phyloP scores from a whole-genome alignment of 306 rosid genomes.

The Spatholobus suberectus region DNA sequence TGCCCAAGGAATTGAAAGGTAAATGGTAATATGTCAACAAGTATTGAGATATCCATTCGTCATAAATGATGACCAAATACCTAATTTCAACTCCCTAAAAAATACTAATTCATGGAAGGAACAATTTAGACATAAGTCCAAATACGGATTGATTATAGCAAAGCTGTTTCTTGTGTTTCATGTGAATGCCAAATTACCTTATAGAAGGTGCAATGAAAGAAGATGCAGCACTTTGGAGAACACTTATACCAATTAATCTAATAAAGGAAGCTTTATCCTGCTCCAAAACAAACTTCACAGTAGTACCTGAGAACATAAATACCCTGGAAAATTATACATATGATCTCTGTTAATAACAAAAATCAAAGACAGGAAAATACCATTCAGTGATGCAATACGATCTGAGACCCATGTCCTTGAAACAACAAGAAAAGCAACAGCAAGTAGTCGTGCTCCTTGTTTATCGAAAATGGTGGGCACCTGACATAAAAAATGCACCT shows the following conservation, averaged over 20 bases:
- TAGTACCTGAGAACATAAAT: constrained; percentile 73
- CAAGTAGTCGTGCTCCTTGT: constrained; percentile 89
- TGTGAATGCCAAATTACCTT: constrained; percentile 57
- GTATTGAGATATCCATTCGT: not conserved
- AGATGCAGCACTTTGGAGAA: constrained; percentile 85
- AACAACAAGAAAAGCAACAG: constrained; percentile 81
- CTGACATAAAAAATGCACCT: constrained; percentile 47
- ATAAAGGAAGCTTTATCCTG: constrained; percentile 83
- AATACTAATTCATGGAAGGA: not conserved
- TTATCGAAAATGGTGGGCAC: constrained; percentile 78
- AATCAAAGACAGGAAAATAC: constrained; percentile 48
- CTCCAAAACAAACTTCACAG: constrained; percentile 84
- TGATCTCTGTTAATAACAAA: constrained; percentile 20
- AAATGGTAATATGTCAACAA: not conserved
- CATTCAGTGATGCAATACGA: constrained; percentile 90
- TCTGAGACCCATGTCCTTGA: constrained; percentile 91
- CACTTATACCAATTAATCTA: constrained; percentile 72
- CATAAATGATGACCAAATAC: constrained; percentile 1
- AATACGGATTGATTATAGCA: not conserved
- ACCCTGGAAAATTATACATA: constrained; percentile 35
- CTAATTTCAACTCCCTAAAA: not conserved
- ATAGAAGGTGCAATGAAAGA: constrained; percentile 89
- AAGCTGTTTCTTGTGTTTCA: constrained; percentile 4
- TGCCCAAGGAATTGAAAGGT: not conserved
- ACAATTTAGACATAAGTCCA: not conserved